Base-by-base conservation (phyloP, 2,329 filamentous ascomycete genomes). In the Claviceps sp. region DNA sequence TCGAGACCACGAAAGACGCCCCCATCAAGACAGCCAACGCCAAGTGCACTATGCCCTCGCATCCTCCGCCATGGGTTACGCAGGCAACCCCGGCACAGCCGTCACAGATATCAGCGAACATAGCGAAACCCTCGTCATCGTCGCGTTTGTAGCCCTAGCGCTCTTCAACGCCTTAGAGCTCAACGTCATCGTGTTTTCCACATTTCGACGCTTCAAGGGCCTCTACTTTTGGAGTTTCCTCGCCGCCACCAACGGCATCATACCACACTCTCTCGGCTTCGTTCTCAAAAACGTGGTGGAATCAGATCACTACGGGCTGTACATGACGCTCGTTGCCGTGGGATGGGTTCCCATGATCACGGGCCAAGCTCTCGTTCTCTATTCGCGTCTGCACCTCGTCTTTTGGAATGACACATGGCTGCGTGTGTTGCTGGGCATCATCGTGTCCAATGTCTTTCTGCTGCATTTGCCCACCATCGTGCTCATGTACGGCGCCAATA, bases 361-460 rank as follows among this genome's bases (percentile, higher is more conserved):
- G 3, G 79, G 79, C 0, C 77, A 82, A 58, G 74, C 74, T 0
- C 57, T 82, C 7, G 79, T 83, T 1, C 66, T 83, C 1, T 83
- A 79, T 65, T 82, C 78, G 2, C 73, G 80, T 2, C 70, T 83
- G 0, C 78, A 82, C 58, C 68, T 83, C 3, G 71, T 83, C 14
- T 66, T 78, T 3, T 70, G 70, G 17, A 74, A 78, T 68, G 50
- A 69, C 4, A 62, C 63, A 2, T 62, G 73, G 8, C 66, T 82
- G 1, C 69, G 68, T 3, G 68, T 69, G 8, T 72, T 79, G 0
- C 67, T 80, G 1, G 67, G 58, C 54, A 78, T 82, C 72, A 82
- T 84, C 52, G 70, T 80, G 50, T 60, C 69, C 55, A 73, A 80
- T 58, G 69, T 69, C 20, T 56, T 80, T 34, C 53, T 79, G 3